Evolutionary conservation across 345 rosid genomes (phyloP), one percentile per base, ranked within the genome.

Genomic region (Mercurialis annua): DNA sequence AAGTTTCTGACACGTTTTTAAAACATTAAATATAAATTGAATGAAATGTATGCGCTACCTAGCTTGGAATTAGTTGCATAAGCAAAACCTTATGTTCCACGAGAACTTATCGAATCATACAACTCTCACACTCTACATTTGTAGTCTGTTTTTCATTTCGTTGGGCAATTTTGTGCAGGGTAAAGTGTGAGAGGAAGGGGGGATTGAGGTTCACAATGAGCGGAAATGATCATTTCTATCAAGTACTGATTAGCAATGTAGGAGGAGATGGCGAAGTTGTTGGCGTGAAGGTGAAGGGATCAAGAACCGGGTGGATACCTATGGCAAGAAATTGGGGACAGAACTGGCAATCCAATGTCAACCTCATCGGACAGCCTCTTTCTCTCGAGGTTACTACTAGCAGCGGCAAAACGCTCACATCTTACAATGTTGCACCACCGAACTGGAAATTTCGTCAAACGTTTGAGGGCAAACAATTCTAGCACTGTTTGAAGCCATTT

Each of bases 321-420:
- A 79, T 90, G 98, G 96, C 95, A 44, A 90, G 96, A 75, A 90
- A 92, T 70, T 92, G 98, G 98, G 96, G 98, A 56, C 98, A 92
- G 42, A 27, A 29, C 31, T 62, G 68, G 68, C 73, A 70, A 68
- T 76, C 84, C 77, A 81, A 81, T 54, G 83, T 82, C 65, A 80
- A 88, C 71, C 90, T 92, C 55, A 77, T 51, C 31, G 96, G 95
- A 50, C 96, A 92, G 74, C 96, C 92, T 66, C 79, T 92, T 14
- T 88, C 98, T 53, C 90, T 92, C 42, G 98, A 92, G 82, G 96
- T 90, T 27, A 85, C 87, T 55, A 84, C 85, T 53, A 85, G 81
- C 54, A 71, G 71, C 60, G 80, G 90, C 61, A 82, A 62, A 81
- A 82, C 89, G 47, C 78, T 86, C 47, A 78, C 90, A n/a, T 86